These are phyloP conservation scores for Nicotiana undulata DNA, from an alignment of 257 asterid genomes.

Conservation along the genomic window DNA sequence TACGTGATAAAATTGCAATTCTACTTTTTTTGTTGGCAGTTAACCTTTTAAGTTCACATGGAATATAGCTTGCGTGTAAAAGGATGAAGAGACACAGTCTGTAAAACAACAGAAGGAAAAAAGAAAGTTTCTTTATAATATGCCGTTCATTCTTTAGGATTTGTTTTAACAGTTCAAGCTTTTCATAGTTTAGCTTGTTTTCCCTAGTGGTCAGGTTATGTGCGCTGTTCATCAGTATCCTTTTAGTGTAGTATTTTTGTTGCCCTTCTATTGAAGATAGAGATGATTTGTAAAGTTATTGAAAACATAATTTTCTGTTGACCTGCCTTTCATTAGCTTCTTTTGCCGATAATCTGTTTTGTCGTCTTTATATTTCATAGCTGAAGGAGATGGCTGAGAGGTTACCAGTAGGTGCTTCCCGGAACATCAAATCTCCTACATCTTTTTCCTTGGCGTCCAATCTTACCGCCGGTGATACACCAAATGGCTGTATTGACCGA, in stretches of 20 bases:
- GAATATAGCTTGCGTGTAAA: neutral
- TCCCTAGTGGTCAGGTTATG: neutral
- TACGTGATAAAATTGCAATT: neutral
- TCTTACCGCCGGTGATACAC: constrained; percentile 36
- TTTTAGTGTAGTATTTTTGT: neutral
- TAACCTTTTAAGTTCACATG: neutral
- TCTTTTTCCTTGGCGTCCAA: constrained; percentile 38
- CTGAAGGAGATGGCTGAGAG: constrained; percentile 98
- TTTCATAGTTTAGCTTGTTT: neutral
- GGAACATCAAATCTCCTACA: constrained; percentile 63
- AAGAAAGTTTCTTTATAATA: neutral
- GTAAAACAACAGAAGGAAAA: neutral
- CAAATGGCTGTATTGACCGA: constrained; percentile 43
- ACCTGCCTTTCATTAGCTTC: constrained; percentile 7
- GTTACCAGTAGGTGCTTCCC: constrained; percentile 90
- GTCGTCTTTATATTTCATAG: constrained; percentile 28
- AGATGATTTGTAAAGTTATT: neutral
- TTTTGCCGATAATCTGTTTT: constrained; percentile 22
- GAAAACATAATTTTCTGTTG: neutral
- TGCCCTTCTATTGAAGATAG: constrained; percentile 8
- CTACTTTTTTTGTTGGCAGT: neutral
- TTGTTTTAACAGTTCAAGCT: neutral
- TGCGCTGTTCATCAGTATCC: neutral
- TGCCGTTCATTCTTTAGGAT: neutral
- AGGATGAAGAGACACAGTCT: neutral